Conservation (phyloP, 768 basidiomycete species). For the Galerina marginata region DNA sequence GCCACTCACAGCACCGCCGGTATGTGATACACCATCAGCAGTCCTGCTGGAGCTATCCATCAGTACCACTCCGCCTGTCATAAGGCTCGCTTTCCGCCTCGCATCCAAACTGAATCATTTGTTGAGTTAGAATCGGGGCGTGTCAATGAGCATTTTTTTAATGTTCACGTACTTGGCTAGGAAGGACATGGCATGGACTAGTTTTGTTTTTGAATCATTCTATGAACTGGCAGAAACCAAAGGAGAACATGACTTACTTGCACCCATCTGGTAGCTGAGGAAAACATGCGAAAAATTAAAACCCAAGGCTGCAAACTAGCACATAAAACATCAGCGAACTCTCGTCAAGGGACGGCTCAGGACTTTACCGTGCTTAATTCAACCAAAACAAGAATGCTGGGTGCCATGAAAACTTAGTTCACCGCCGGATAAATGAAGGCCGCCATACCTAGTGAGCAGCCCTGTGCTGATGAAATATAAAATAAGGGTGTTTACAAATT, state of each 20-base stretch:
- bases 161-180: neutral
- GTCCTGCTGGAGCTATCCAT: no score
- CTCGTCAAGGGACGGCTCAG: neutral
- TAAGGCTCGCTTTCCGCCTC: neutral
- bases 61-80: no score
- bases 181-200: slow-evolving; percentile 1
- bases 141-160: no score
- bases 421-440: neutral
- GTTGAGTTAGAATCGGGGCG: neutral
- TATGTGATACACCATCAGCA: no score
- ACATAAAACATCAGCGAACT: neutral
- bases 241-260: neutral
- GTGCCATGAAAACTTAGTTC: neutral
- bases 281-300: neutral
- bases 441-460: neutral
- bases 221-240: neutral
- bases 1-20: no score
- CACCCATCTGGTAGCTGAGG: slow-evolving; percentile 1
- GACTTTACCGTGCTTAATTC: neutral
- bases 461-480: neutral
- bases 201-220: neutral
- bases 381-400: neutral
- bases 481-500: neutral
- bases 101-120: neutral
- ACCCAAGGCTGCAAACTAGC: neutral